Evolutionary conservation across 495 filamentous ascomycete species (phyloP), one percentile per base, ranked within the genome.

Genomic region (Corynascus novoguineensis): DNA sequence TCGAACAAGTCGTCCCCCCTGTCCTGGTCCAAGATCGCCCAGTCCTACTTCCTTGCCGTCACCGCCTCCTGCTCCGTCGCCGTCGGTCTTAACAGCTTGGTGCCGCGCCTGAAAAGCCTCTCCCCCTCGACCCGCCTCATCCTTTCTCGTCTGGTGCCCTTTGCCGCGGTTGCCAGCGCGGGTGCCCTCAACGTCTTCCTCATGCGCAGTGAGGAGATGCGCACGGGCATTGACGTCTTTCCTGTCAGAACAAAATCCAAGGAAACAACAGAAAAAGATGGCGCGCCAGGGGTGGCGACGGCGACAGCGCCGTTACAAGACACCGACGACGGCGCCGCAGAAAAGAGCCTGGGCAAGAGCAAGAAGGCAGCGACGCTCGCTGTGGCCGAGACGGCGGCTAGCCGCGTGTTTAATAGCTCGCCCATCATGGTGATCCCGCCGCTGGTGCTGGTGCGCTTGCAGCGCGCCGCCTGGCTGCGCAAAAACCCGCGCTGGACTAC

Each of bases 351-450:
- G 38, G 93, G 93, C 42, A 93, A 92, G 81, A 89, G 84, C 65
- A 85, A 85, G 71, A 86, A 83, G 63, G 95, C 93, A 4, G 93
- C 95, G 3, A 87, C 81, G 12, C 69, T 97, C 14, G 93, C 93
- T 0, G 95, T 98, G 7, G 82, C 83, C 24, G 92, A 98, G 76
- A 97, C 93, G 35, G 95, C 93, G 1, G 72, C 93, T 22, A 88
- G 84, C 58, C 82, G 93, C 31, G 89, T 97, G 31, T 72, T 97
- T 60, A 98, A 97, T 71, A 86, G 90, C 52, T 95, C 88, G 2
- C 93, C 93, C 0, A 92, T 98, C 72, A 98, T 98, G 93, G 90
- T 95, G 4, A 73, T 98, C 22, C 93, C 93, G 22, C 87, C 92
- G 25, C 73, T 97, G 59, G 73, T 92, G 35, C 77, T 96, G 55